Conservation (phyloP, 305 asterid genomes). For the Andrographis paniculata region DNA sequence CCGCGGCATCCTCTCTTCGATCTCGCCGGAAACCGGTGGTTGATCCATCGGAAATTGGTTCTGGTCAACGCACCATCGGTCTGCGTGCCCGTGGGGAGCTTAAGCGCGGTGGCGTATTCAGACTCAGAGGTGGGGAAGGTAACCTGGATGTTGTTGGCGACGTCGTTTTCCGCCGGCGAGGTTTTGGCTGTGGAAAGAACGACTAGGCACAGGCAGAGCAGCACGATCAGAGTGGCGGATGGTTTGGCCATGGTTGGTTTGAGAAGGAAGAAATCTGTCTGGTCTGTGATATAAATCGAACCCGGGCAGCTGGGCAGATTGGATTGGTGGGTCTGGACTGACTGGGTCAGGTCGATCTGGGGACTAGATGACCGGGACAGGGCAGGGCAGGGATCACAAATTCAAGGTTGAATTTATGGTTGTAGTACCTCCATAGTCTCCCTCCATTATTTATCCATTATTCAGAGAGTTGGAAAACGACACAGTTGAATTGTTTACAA, state of each 20-base stretch:
- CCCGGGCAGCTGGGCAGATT: conserved; percentile 32
- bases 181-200: conserved; percentile 32
- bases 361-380: conserved; percentile 9
- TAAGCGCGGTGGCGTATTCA: too few species aligned
- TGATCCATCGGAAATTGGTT: conserved; percentile 30
- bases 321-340: conserved; percentile 10
- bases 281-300: too few species aligned
- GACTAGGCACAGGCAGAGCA: conserved; percentile 37
- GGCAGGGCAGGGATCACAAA: background rate
- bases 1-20: conserved; percentile 28
- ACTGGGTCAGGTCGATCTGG: conserved; percentile 1
- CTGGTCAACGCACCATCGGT: conserved; percentile 18
- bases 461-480: too few species aligned
- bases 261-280: too few species aligned
- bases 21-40: conserved; percentile 35
- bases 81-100: too few species aligned
- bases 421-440: too few species aligned
- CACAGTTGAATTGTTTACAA: too few species aligned
- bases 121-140: conserved; percentile 19
- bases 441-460: too few species aligned
- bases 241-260: conserved; percentile 40
- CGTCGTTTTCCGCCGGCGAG: conserved; percentile 28
- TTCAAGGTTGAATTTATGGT: too few species aligned
- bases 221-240: conserved; percentile 23
- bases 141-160: conserved; percentile 13